Conservation (phyloP, 306 rosid species). For the Prunus salicina region DNA sequence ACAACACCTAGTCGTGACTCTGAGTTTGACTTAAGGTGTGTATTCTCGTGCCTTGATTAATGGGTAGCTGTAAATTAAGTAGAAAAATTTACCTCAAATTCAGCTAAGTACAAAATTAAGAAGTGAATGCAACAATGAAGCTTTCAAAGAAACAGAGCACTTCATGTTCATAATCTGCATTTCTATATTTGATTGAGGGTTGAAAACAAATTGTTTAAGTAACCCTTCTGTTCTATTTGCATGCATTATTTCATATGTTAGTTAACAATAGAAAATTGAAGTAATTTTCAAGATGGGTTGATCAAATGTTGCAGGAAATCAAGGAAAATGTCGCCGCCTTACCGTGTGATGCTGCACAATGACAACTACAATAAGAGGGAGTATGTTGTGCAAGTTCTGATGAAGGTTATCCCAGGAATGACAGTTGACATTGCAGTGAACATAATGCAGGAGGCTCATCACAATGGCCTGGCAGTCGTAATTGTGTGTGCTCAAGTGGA, state of each 20-base stretch:
- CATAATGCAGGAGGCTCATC: slow-evolving; percentile 93
- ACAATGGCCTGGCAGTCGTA: slow-evolving; percentile 78
- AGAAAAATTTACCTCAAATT: background rate
- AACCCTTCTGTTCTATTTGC: background rate
- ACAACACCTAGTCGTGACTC: slow-evolving; percentile 80
- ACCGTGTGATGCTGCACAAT: slow-evolving; percentile 78
- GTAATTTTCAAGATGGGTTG: background rate
- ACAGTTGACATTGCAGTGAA: slow-evolving; percentile 84
- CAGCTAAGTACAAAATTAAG: background rate
- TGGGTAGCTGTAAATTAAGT: background rate
- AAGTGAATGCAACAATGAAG: background rate
- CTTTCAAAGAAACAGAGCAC: background rate
- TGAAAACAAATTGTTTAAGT: background rate
- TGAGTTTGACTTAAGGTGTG: slow-evolving; percentile 69
- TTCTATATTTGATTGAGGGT: background rate
- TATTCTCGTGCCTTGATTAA: background rate
- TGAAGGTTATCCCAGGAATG: slow-evolving; percentile 98
- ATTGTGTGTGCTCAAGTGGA: slow-evolving; percentile 82
- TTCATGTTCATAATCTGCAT: too few species aligned
- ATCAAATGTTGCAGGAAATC: slow-evolving; percentile 49
- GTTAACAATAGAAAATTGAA: background rate
- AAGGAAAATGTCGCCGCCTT: slow-evolving; percentile 74
- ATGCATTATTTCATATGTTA: background rate
- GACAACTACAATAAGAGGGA: slow-evolving; percentile 85
- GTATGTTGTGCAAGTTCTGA: slow-evolving; percentile 89